Conservation (phyloP, 352 stramenopile species). For the Aphanomyces invadans region DNA sequence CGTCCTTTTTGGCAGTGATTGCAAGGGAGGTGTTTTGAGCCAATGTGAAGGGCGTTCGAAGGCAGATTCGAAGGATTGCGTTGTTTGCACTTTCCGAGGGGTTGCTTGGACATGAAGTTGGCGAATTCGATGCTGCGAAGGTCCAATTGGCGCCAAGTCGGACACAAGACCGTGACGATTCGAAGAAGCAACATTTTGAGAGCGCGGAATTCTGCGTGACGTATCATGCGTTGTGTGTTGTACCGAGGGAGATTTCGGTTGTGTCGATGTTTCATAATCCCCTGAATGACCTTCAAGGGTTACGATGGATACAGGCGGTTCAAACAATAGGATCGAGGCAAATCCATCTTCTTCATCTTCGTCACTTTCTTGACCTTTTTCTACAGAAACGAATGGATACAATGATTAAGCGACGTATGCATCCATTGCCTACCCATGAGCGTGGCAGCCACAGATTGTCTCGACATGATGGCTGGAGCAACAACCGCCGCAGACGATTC, state of each 20-base stretch:
- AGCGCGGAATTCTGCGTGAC: background rate
- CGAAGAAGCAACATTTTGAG: background rate
- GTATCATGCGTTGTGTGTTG: background rate
- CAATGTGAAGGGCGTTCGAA: constrained; percentile 12
- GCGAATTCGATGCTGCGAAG: background rate
- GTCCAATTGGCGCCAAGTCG: background rate
- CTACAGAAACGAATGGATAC: background rate
- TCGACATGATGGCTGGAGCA: background rate
- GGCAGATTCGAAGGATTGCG: background rate
- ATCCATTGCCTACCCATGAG: constrained; percentile 18
- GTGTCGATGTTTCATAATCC: too few relatives aligned
- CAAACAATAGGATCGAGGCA: constrained; percentile 15
- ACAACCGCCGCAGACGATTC: background rate
- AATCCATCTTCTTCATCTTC: constrained; percentile 20
- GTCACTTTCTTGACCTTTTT: background rate
- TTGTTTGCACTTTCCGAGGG: background rate
- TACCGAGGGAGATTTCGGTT: background rate
- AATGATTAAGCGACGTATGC: background rate
- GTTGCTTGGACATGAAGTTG: background rate
- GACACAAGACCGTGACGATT: background rate
- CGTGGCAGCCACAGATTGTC: background rate
- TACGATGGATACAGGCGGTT: background rate
- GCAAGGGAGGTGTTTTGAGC: background rate
- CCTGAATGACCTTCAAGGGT: too few relatives aligned
- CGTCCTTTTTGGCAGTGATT: background rate